Conservation (phyloP, 208 protist species). For the Leishmania tropica region DNA sequence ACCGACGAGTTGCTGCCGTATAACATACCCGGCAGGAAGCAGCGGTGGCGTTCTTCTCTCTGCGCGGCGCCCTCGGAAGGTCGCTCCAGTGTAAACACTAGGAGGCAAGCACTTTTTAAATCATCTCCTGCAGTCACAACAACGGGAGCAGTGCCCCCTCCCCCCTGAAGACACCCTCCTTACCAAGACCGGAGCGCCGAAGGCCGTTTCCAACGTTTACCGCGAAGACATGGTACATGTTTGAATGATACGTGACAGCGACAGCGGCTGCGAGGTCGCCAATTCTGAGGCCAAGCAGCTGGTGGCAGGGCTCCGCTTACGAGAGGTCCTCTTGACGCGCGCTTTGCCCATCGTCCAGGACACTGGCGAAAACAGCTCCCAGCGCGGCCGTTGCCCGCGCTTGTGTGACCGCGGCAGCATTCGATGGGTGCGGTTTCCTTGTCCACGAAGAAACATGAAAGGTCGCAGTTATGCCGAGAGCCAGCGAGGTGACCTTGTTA, state of each 20-base stretch:
- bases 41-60: slow-evolving; percentile 33
- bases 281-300: slow-evolving; percentile 39
- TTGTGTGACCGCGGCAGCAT: slow-evolving; percentile 35
- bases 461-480: slow-evolving; percentile 26
- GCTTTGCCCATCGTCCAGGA: slow-evolving; percentile 26
- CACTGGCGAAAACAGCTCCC: slow-evolving; percentile 14
- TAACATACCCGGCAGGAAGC: slow-evolving; percentile 16
- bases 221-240: slow-evolving; percentile 50
- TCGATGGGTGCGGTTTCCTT: slow-evolving; percentile 55
- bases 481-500: slow-evolving; percentile 35
- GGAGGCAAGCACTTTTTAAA: slow-evolving; percentile 30
- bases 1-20: slow-evolving; percentile 38
- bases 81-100: slow-evolving; percentile 32
- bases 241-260: slow-evolving; percentile 53
- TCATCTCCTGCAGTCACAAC: slow-evolving; percentile 27
- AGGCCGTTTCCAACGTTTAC: slow-evolving; percentile 38
- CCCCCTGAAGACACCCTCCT: slow-evolving; percentile 37
- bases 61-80: slow-evolving; percentile 36
- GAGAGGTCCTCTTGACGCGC: slow-evolving; percentile 28
- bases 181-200: slow-evolving; percentile 8
- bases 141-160: slow-evolving; percentile 10
- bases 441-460: slow-evolving; percentile 30
- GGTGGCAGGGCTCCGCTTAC: slow-evolving; percentile 47
- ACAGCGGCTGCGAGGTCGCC: slow-evolving; percentile 48
- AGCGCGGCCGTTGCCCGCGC: slow-evolving; percentile 38